These are phyloP conservation scores for Arthrobotrys entomopaga DNA, from an alignment of 2,329 filamentous ascomycete genomes.

Conservation along the genomic window DNA sequence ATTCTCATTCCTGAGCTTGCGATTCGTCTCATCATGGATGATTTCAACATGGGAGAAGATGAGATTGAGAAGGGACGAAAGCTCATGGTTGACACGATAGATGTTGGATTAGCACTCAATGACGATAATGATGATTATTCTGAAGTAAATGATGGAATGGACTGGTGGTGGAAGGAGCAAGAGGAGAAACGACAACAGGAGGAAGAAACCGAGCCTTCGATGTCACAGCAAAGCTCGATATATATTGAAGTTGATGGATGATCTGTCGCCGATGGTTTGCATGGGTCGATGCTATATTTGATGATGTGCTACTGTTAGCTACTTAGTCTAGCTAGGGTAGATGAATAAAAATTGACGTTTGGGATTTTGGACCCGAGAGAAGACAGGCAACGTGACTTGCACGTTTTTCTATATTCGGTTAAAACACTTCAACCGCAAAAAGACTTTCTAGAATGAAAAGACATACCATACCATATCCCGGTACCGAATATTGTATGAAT, in stretches of 20 bases:
- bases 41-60: constrained; percentile 38
- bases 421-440: too few species aligned
- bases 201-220: constrained; percentile 42
- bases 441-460: too few species aligned
- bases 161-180: constrained; percentile 55
- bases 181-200: constrained; percentile 39
- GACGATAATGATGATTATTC: constrained; percentile 25
- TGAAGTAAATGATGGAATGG: constrained; percentile 43
- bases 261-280: neutral
- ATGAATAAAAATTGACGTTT: too few species aligned
- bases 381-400: too few species aligned
- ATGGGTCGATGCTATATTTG: neutral
- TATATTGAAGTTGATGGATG: constrained; percentile 33
- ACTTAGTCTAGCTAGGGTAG: too few species aligned
- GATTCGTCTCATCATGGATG: constrained; percentile 50
- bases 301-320: too few species aligned
- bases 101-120: constrained; percentile 35
- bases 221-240: constrained; percentile 34
- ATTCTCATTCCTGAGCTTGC: constrained; percentile 49
- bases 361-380: too few species aligned
- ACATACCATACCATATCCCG: too few species aligned
- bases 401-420: too few species aligned
- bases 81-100: constrained; percentile 48
- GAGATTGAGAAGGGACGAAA: constrained; percentile 35
- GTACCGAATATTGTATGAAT: too few species aligned